These are phyloP conservation scores for Hysterium pulicare DNA, from an alignment of 2,329 filamentous ascomycete genomes.

Conservation along the genomic window DNA sequence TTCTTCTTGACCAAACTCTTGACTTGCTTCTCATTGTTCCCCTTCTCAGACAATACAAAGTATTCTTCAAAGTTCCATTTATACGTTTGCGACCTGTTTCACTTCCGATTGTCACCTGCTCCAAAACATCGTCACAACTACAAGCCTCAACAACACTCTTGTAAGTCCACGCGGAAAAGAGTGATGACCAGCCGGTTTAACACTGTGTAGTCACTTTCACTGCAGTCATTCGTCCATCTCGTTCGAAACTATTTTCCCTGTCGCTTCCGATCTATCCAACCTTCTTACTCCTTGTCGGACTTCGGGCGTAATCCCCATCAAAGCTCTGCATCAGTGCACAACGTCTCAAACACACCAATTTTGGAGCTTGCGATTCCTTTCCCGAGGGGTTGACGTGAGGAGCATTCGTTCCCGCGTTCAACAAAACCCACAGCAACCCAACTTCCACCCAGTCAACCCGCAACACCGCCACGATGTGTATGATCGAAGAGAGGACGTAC, in stretches of 20 bases:
- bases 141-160: background rate
- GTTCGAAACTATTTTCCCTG: background rate
- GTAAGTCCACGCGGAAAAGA: constrained; percentile 1
- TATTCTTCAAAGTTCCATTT: background rate
- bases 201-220: background rate
- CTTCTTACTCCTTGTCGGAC: background rate
- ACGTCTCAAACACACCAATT: background rate
- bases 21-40: background rate
- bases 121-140: constrained; percentile 3
- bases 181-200: background rate
- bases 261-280: background rate
- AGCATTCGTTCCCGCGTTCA: constrained; percentile 44
- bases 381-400: background rate
- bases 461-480: constrained; percentile 24
- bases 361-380: too few species aligned
- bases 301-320: background rate
- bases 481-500: constrained; percentile 30
- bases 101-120: constrained; percentile 3
- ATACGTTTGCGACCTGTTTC: constrained; percentile 3
- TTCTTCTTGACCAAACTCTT: background rate
- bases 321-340: background rate
- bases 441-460: constrained; percentile 9
- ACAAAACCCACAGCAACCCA: constrained; percentile 58
- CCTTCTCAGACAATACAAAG: background rate
- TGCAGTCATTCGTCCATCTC: background rate